Percentiles rank a stretch among this genome's conserved stretches.
Conservation (phyloP, 2,329 filamentous ascomycete genomes). For the Dothideomycetidae sp. region DNA sequence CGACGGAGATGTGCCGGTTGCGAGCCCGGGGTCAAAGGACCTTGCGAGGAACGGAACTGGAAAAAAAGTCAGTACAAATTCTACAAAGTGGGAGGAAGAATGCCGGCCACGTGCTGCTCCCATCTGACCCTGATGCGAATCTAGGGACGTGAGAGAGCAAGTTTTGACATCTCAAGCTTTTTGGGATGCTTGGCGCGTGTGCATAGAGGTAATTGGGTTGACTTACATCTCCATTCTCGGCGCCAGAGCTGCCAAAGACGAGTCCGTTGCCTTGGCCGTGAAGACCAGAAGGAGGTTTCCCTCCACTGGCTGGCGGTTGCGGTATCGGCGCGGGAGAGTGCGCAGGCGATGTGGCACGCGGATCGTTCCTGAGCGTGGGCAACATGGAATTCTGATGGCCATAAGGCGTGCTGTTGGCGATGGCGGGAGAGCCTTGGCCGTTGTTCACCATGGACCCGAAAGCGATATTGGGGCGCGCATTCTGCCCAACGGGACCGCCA, state of each 20-base stretch:
- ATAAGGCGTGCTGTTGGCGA: conserved; percentile 50
- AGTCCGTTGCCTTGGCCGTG: conserved; percentile 57
- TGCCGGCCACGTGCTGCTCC: too few species aligned
- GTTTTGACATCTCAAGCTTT: too few species aligned
- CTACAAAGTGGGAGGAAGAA: too few species aligned
- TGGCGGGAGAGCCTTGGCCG: conserved; percentile 46
- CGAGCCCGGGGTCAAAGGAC: conserved; percentile 42
- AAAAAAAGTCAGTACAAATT: conserved; percentile 4
- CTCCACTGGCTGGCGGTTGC: conserved; percentile 71
- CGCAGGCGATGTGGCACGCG: conserved; percentile 67
- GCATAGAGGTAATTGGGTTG: too few species aligned
- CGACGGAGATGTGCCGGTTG: conserved; percentile 69
- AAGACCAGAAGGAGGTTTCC: conserved; percentile 62
- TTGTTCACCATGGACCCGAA: conserved; percentile 55
- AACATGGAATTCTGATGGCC: conserved; percentile 45
- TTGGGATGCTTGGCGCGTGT: too few species aligned
- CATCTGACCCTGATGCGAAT: conserved; percentile 10
- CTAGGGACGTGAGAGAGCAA: too few species aligned
- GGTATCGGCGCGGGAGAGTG: conserved; percentile 89
- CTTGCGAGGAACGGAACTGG: conserved; percentile 10
- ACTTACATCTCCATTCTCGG: conserved; percentile 58
- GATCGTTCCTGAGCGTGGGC: conserved; percentile 40
- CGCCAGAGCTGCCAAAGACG: conserved; percentile 68
- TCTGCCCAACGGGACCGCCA: conserved; percentile 50
- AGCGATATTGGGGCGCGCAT: conserved; percentile 50